Base-by-base conservation (phyloP, 805 yeast genomes). In the Saturnispora diversa region DNA sequence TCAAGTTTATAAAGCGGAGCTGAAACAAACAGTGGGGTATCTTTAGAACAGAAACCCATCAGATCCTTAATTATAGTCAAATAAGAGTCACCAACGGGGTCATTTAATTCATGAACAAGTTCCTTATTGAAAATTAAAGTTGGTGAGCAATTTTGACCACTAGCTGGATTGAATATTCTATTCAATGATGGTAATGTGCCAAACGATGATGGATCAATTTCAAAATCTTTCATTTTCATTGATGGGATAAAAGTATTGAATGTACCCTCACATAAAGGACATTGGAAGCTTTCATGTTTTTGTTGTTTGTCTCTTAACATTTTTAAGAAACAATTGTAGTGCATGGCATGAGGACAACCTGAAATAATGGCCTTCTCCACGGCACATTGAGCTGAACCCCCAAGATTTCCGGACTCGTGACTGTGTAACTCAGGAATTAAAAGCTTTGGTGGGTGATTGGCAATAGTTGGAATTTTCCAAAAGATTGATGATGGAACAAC, bases 341-440 rank as follows among this genome's bases (percentile, higher is more conserved):
- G 80, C 63, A 73, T 65, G 3, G 70, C 72, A 52, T 74, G 80
- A 2, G 73, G 69, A 60, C 80, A 74, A 11, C 71, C 64, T 3
- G 65, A 56, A 4, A 68, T 58, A 9, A 69, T 60, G 23, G 53
- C 44, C 40, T 56, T 59, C n/a, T 51, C 43, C 23, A 46, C 43
- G 1, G 53, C 45, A 30, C 47, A 47, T 9, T 38, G 26, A 3
- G 48, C 40, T 33, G 31, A 35, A 15, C 11, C 43, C 29, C 39
- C 43, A 38, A 41, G 40, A 34, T 30, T 37, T 13, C 39, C 23
- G 8, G 40, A 42, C 8, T 30, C 15, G n/a, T n/a, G n/a, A n/a
- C n/a, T n/a, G n/a, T n/a, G n/a, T n/a, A n/a, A n/a, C n/a, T n/a
- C n/a, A n/a, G 54, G 50, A 47, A 57, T 51, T 20, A 56, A 46